Evolutionary conservation across 2,329 filamentous ascomycete genomes (phyloP).

Genomic region (Exophiala dermatitidis): DNA sequence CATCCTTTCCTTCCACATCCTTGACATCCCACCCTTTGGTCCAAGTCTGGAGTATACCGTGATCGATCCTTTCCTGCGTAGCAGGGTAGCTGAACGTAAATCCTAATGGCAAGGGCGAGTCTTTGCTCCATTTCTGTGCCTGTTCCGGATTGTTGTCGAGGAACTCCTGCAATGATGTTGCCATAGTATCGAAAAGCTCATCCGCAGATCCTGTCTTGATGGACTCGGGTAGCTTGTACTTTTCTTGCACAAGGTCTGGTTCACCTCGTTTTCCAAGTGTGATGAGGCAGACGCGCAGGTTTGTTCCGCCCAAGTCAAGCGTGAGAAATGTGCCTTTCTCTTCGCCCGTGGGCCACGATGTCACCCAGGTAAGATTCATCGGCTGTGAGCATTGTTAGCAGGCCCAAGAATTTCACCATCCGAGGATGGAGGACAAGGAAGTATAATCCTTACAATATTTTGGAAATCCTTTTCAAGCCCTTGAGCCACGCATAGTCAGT

Average conservation of each 20-base stretch:
- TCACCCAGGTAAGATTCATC: slow-evolving; percentile 97
- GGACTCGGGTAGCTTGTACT: slow-evolving; percentile 77
- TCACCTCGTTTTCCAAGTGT: slow-evolving; percentile 78
- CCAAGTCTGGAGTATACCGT: slow-evolving; percentile 88
- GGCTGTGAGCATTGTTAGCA: slow-evolving; percentile 49
- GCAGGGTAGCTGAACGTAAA: slow-evolving; percentile 97
- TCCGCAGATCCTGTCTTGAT: slow-evolving; percentile 71
- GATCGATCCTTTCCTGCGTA: slow-evolving; percentile 85
- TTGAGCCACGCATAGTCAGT: not conserved
- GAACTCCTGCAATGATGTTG: slow-evolving; percentile 84
- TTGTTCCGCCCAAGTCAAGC: slow-evolving; percentile 86
- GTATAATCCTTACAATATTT: slow-evolving; percentile 6
- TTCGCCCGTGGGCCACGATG: slow-evolving; percentile 75
- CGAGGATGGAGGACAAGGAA: not conserved
- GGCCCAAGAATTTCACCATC: slow-evolving; percentile 3
- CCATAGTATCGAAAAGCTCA: slow-evolving; percentile 86
- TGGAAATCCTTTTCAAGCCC: not conserved
- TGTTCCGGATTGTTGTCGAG: slow-evolving; percentile 65
- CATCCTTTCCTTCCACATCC: slow-evolving; percentile 79
- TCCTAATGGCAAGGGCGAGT: slow-evolving; percentile 63
- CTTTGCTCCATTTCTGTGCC: slow-evolving; percentile 41
- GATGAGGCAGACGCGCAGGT: slow-evolving; percentile 83
- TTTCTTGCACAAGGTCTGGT: slow-evolving; percentile 83
- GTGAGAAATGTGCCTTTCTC: slow-evolving; percentile 78
- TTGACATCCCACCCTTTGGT: slow-evolving; percentile 94